Evolutionary conservation across 495 filamentous ascomycete genomes (phyloP).

Genomic region (Friedmanniomyces simplex): DNA sequence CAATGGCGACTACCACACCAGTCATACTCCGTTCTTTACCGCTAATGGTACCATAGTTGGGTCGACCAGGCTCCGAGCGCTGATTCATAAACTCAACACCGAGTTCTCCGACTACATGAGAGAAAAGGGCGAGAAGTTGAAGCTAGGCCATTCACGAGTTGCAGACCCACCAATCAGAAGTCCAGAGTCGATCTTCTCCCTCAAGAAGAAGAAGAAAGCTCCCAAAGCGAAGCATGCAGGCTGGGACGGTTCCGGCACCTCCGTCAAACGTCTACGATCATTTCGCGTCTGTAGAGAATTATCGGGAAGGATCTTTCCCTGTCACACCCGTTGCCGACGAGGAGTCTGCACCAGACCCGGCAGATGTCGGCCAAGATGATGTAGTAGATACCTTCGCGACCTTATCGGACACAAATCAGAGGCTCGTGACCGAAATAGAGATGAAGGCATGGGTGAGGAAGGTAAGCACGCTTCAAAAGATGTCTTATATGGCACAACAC

Average conservation of each 20-base stretch:
- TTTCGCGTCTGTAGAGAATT: too few relatives aligned
- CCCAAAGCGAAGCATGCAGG: too few relatives aligned
- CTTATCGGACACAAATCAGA: not conserved
- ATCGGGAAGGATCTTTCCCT: too few relatives aligned
- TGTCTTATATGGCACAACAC: not conserved
- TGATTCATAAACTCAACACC: conserved; percentile 46
- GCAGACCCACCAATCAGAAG: too few relatives aligned
- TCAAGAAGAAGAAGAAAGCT: too few relatives aligned
- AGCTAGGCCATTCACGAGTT: not conserved
- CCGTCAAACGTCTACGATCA: too few relatives aligned
- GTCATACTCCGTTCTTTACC: conserved; percentile 43
- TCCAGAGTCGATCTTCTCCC: too few relatives aligned
- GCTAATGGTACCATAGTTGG: conserved; percentile 22
- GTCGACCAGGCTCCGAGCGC: conserved; percentile 47
- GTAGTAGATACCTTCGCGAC: too few relatives aligned
- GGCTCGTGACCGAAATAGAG: not conserved
- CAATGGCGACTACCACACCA: conserved; percentile 42
- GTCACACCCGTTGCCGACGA: too few relatives aligned
- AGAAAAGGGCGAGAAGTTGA: conserved; percentile 34
- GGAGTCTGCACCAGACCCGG: not conserved
- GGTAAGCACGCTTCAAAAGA: not conserved
- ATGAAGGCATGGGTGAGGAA: conserved; percentile 1
- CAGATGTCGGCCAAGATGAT: conserved; percentile 2
- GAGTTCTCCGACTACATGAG: conserved; percentile 44
- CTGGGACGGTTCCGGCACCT: too few relatives aligned